Percentiles rank a stretch among this genome's conserved stretches.
Evolutionary conservation across 2,329 filamentous ascomycete genomes (phyloP).

Genomic region (Colletotrichum sp.): DNA sequence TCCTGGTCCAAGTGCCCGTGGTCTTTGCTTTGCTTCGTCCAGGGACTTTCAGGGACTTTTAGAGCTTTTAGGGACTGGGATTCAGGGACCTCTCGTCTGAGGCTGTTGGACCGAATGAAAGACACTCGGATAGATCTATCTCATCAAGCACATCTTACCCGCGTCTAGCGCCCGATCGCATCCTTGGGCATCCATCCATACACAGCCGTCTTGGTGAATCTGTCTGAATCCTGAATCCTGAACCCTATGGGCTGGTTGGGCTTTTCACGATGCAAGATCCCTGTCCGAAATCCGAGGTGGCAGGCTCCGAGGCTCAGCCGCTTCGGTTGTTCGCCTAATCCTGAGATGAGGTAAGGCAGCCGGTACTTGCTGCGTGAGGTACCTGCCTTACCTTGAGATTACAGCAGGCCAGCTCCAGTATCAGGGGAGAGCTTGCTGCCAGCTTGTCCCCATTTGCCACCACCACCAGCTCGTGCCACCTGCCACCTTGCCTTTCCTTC

Average conservation of each 20-base stretch:
- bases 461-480: background rate
- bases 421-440: background rate
- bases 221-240: background rate
- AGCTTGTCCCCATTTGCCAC: background rate
- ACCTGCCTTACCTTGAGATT: background rate
- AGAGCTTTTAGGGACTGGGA: background rate
- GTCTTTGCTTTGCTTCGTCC: background rate
- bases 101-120: background rate
- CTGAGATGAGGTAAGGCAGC: background rate
- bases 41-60: background rate
- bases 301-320: background rate
- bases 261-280: background rate
- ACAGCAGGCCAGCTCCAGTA: background rate
- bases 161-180: background rate
- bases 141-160: background rate
- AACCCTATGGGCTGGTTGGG: background rate
- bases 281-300: background rate
- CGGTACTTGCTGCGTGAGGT: background rate
- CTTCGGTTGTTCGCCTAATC: background rate
- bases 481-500: background rate
- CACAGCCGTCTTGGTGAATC: background rate
- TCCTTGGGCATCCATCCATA: constrained; percentile 6
- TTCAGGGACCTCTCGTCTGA: background rate
- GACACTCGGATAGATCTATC: background rate
- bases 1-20: background rate